Evolutionary conservation across 768 basidiomycete species (phyloP), one percentile per base, ranked within the genome.

Genomic region (Lentinula detonsa): DNA sequence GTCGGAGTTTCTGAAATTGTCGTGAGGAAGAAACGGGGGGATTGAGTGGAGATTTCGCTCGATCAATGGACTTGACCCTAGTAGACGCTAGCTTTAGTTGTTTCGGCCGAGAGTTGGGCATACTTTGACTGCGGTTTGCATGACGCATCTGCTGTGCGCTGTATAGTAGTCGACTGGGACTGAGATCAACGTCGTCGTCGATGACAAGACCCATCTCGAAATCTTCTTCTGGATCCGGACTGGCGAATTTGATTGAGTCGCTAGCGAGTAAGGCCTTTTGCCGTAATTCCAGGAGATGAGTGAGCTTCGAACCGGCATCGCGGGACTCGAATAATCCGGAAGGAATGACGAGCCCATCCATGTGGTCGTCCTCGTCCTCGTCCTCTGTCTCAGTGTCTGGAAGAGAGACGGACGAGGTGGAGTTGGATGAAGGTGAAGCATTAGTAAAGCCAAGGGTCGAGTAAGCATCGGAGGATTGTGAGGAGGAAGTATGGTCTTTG

Each of bases 391-490:
- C 91, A 0, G 88, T 84, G 60, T 85, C 85, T 2, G 87, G 86
- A 28, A 86, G 74, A 40, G 86, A 88, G 18, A 76, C 74, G 8
- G 87, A 88, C 2, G 85, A 84, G 0, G 82, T 81, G 42, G 87
- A 90, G 62, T 85, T 86, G 31, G 88, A 90, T 11, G 89, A 91
- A 4, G 84, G 81, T 2, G 85, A 87, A 18, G 81, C 82, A 64
- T 86, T 86, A 45, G 85, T 84, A 64, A 93, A 87, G 54, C 90
- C 87, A 39, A 93, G 81, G 21, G 86, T 82, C 43, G 91, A 92
- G 66, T 90, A 92, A 8, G 89, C 84, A 70, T 93, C 92, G 23
- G 91, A 93, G n/a, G 91, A 93, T 68, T 90, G 89, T 13, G 90
- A 91, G 5, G 90, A 91, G 4, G 82, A 85, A 1, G 91, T 89